These are phyloP conservation scores for Pachyrhizus erosus DNA, from an alignment of 306 rosid species.

Conservation along the genomic window DNA sequence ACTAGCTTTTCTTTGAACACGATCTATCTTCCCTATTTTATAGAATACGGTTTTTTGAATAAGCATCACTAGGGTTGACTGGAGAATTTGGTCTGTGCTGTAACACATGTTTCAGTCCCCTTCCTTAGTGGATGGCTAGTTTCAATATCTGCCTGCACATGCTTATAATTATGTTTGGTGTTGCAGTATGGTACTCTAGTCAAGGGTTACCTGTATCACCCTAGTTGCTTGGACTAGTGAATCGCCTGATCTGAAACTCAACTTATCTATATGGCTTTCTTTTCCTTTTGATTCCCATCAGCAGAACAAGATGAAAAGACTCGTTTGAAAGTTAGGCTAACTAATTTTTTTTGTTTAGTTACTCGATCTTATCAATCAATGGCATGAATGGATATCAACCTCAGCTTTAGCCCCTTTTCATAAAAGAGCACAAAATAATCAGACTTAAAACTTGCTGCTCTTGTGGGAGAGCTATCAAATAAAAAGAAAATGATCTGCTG, in stretches of 20 bases:
- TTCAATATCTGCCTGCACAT: neutral
- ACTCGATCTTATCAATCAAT: neutral
- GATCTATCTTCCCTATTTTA: constrained; percentile 7
- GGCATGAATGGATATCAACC: constrained; percentile 20
- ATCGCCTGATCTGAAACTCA: neutral
- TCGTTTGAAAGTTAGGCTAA: constrained; percentile 7
- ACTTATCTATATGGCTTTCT: constrained; percentile 3
- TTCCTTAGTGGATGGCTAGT: neutral
- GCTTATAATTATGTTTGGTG: constrained; percentile 13
- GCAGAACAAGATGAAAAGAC: constrained; percentile 13
- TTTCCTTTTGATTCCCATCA: constrained; percentile 33
- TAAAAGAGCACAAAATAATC: neutral
- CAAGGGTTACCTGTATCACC: neutral
- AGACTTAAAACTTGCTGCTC: neutral
- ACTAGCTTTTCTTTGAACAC: constrained; percentile 5
- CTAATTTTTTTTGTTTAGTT: neutral
- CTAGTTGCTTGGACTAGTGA: constrained; percentile 6
- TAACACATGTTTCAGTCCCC: neutral
- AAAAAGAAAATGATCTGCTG: neutral
- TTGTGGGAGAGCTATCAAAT: constrained; percentile 22
- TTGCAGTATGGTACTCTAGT: constrained; percentile 12
- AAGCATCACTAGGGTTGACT: constrained; percentile 1
- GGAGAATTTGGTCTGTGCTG: constrained; percentile 17
- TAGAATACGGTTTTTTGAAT: neutral
- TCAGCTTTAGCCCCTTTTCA: constrained; percentile 3